Percentiles rank a stretch among this genome's conserved stretches.
Evolutionary conservation across 176 grass and related monocot genomes (phyloP).

Genomic region (Panicum miliaceum): DNA sequence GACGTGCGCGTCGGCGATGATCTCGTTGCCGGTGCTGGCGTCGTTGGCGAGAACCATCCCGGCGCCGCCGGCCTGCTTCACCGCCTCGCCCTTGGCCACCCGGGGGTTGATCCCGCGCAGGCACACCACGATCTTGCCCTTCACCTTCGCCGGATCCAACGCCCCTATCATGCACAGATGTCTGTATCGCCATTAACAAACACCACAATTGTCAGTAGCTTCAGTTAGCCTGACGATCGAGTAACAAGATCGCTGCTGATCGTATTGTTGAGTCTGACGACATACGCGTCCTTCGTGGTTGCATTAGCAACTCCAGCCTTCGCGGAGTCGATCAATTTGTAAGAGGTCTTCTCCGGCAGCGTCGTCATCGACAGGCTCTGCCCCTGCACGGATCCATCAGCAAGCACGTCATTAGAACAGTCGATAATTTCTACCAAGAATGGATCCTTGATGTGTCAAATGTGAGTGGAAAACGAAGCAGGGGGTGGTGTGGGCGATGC

Average conservation of each 20-base stretch:
- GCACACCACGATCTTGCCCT: conserved; percentile 81
- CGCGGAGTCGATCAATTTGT: conserved; percentile 67
- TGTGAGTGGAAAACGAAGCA: neutral
- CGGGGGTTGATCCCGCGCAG: conserved; percentile 51
- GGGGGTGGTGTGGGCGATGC: neutral
- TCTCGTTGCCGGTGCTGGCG: conserved; percentile 47
- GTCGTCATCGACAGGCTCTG: conserved; percentile 65
- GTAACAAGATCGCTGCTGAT: neutral
- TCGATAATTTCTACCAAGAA: neutral
- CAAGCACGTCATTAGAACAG: neutral
- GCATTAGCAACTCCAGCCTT: conserved; percentile 50
- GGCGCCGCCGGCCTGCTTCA: conserved; percentile 58
- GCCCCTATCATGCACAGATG: conserved; percentile 52
- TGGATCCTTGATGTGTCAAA: neutral
- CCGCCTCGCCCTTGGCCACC: conserved; percentile 61
- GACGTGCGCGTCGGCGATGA: conserved; percentile 75
- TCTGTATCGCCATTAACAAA: conserved; percentile 41
- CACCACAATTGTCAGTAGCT: neutral
- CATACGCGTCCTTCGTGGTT: conserved; percentile 51
- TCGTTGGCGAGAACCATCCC: conserved; percentile 72
- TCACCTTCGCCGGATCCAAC: conserved; percentile 66
- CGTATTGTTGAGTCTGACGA: neutral
- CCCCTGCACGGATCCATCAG: conserved; percentile 51
- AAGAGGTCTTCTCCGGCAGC: conserved; percentile 37
- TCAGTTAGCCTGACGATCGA: too few relatives aligned